Evolutionary conservation across 108 stramenopile species (phyloP).

Genomic region (Cyclotella kingstonii): DNA sequence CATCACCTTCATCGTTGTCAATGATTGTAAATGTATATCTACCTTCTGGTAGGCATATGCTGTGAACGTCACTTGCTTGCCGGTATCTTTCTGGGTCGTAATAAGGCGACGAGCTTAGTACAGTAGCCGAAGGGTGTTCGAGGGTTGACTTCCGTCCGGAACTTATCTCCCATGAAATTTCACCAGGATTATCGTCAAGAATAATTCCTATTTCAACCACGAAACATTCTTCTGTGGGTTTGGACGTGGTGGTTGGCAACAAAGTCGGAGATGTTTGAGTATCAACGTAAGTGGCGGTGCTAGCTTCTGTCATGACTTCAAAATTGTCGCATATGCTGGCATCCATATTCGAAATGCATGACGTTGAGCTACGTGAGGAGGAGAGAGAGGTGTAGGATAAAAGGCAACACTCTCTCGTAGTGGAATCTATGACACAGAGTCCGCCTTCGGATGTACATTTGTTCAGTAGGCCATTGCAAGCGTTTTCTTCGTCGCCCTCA

Average conservation of each 20-base stretch:
- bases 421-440: no score
- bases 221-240: conserved; percentile 16
- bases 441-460: neutral
- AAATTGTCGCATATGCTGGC: neutral
- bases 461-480: no score
- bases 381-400: neutral
- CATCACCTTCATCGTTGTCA: conserved; percentile 20
- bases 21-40: conserved; percentile 40
- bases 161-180: conserved; percentile 35
- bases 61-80: conserved; percentile 27
- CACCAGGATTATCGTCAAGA: conserved; percentile 28
- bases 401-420: neutral
- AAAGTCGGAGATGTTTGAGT: neutral
- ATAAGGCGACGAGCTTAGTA: conserved; percentile 21
- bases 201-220: conserved; percentile 38
- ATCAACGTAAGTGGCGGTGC: neutral
- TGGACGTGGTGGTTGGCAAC: neutral
- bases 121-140: conserved; percentile 14
- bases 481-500: no score
- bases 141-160: conserved; percentile 23
- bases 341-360: neutral
- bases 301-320: neutral
- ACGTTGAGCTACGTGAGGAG: neutral
- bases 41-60: conserved; percentile 28
- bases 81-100: conserved; percentile 29